Evolutionary conservation across 495 filamentous ascomycete genomes (phyloP).

Genomic region (Astrothelium macrocarpum): DNA sequence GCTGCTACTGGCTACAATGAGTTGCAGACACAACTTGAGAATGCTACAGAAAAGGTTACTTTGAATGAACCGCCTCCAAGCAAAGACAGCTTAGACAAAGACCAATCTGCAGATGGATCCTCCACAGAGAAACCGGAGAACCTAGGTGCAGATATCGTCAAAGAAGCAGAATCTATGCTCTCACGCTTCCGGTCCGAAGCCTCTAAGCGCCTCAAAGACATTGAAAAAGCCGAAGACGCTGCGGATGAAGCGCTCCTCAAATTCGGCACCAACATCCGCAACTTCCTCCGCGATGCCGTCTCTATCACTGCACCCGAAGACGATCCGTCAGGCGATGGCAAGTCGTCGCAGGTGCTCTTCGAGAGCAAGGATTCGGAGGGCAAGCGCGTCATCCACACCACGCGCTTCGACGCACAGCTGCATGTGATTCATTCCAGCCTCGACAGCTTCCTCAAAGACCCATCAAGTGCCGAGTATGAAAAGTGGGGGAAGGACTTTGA

Average conservation of each 20-base stretch:
- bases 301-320: slow-evolving; percentile 47
- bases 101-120: slow-evolving; percentile 32
- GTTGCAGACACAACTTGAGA: neutral
- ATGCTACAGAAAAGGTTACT: slow-evolving; percentile 19
- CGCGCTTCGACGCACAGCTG: slow-evolving; percentile 88
- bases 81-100: slow-evolving; percentile 13
- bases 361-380: slow-evolving; percentile 87
- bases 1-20: slow-evolving; percentile 5
- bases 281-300: slow-evolving; percentile 86
- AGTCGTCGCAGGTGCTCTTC: slow-evolving; percentile 56
- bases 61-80: slow-evolving; percentile 10
- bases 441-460: slow-evolving; percentile 79
- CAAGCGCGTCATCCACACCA: slow-evolving; percentile 84
- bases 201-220: slow-evolving; percentile 73
- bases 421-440: slow-evolving; percentile 84
- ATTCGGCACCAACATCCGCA: slow-evolving; percentile 82
- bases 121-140: slow-evolving; percentile 37
- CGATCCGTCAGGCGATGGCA: slow-evolving; percentile 21
- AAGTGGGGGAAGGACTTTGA: slow-evolving; percentile 68
- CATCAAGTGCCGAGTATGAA: slow-evolving; percentile 59
- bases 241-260: slow-evolving; percentile 91
- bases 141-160: slow-evolving; percentile 37
- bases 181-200: slow-evolving; percentile 77
- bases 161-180: slow-evolving; percentile 67
- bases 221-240: slow-evolving; percentile 92